A percentile compares a stretch with the other conserved stretches of the same genome.
Conservation (phyloP, 78 protist genomes). For the Mastigamoeba balamuthi region DNA sequence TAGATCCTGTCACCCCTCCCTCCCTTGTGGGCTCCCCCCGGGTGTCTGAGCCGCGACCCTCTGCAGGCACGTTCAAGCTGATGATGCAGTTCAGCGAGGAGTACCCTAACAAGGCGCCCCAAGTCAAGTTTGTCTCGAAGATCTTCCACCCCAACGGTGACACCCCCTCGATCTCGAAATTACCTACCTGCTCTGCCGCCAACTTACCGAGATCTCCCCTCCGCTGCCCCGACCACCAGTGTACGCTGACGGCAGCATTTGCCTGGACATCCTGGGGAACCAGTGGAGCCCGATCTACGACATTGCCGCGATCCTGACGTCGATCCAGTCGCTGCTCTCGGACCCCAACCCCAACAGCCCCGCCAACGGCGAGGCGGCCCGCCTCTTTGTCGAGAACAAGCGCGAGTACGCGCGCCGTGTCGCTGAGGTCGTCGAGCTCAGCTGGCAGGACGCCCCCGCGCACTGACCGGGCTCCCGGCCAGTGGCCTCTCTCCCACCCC, state of each 20-base stretch:
- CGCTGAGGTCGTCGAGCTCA: slow-evolving; percentile 84
- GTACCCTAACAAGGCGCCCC: slow-evolving; percentile 98
- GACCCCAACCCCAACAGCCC: slow-evolving; percentile 99
- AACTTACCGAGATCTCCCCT: too few relatives aligned
- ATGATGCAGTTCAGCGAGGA: slow-evolving; percentile 89
- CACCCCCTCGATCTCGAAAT: too few relatives aligned
- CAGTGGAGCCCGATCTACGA: slow-evolving; percentile 99
- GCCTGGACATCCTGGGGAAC: slow-evolving; percentile 98
- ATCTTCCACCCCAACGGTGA: slow-evolving; percentile 96
- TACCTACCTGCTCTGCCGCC: too few relatives aligned
- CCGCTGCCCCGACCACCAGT: slow-evolving; percentile 49
- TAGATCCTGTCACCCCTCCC: too few relatives aligned
- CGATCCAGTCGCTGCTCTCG: slow-evolving; percentile 95
- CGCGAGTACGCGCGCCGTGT: slow-evolving; percentile 93
- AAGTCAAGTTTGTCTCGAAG: slow-evolving; percentile 86
- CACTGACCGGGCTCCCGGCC: too few relatives aligned
- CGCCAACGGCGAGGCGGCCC: slow-evolving; percentile 97
- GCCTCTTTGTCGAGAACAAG: slow-evolving; percentile 86
- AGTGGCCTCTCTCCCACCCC: too few relatives aligned
- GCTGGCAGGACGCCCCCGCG: slow-evolving; percentile 85
- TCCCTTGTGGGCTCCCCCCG: background rate
- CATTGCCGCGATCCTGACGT: slow-evolving; percentile 96
- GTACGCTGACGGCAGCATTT: slow-evolving; percentile 97
- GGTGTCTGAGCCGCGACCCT: too few relatives aligned
- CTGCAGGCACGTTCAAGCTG: slow-evolving; percentile 88